Conservation (phyloP, 305 asterid genomes). For the Withania somnifera region DNA sequence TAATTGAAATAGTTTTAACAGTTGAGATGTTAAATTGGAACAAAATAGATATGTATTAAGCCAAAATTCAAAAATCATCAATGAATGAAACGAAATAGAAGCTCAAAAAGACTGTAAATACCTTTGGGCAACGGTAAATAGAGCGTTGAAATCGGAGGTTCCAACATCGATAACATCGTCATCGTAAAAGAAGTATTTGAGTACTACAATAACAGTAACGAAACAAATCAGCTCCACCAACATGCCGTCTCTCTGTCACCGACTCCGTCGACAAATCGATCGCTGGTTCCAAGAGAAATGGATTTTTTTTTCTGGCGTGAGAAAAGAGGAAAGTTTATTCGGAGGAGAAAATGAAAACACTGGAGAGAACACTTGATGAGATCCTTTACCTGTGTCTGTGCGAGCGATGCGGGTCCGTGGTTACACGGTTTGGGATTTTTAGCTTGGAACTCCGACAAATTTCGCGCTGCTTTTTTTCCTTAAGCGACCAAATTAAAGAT, state of each 20-base stretch:
- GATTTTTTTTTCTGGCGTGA: not conserved
- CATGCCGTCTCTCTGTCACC: slow-evolving; percentile 17
- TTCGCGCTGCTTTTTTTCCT: not conserved
- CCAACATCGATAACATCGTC: slow-evolving; percentile 28
- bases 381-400: too few relatives aligned
- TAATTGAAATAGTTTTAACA: too few relatives aligned
- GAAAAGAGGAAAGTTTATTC: not conserved
- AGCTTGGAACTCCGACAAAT: not conserved
- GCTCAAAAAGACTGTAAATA: slow-evolving; percentile 12
- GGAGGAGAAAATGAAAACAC: not conserved
- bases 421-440: not conserved
- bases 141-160: slow-evolving; percentile 38
- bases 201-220: slow-evolving; percentile 27
- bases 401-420: not conserved
- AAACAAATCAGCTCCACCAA: slow-evolving; percentile 64
- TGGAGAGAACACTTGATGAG: too few relatives aligned
- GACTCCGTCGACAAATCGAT: not conserved
- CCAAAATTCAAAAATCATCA: not conserved
- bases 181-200: slow-evolving; percentile 36
- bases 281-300: not conserved
- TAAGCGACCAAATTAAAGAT: too few relatives aligned
- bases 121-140: slow-evolving; percentile 64
- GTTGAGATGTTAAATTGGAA: too few relatives aligned
- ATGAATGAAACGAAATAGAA: not conserved
- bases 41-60: too few relatives aligned